phyloP scores from a whole-genome alignment of 495 filamentous ascomycete genomes.

The Trypethelium eluteriae region DNA sequence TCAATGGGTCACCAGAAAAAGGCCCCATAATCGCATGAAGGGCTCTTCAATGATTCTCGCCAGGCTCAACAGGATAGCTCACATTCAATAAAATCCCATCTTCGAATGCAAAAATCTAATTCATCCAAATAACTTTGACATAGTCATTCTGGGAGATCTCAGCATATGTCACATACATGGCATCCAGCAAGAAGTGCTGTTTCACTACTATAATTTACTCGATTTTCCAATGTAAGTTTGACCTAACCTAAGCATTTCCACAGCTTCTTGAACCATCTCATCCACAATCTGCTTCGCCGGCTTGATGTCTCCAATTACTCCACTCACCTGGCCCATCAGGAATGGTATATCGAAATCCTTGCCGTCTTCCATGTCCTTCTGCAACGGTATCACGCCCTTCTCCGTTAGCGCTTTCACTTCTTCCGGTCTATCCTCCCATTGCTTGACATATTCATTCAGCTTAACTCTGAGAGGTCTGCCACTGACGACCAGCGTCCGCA shows the following conservation, averaged over 20 bases:
- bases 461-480: constrained; percentile 72
- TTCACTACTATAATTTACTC: constrained; percentile 38
- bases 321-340: constrained; percentile 91
- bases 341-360: constrained; percentile 75
- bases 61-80: too few relatives aligned
- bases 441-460: constrained; percentile 71
- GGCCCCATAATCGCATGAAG: constrained; percentile 1
- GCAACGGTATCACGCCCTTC: constrained; percentile 67
- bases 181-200: too few relatives aligned
- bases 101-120: too few relatives aligned
- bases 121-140: too few relatives aligned
- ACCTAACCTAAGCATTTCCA: constrained; percentile 56
- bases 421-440: constrained; percentile 66
- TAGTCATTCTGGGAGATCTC: too few relatives aligned
- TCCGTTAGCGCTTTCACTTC: constrained; percentile 65
- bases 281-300: constrained; percentile 74
- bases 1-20: constrained; percentile 16
- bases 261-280: constrained; percentile 78
- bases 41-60: not conserved
- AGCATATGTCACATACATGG: too few relatives aligned
- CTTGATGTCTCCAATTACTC: constrained; percentile 61
- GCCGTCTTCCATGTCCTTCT: constrained; percentile 69
- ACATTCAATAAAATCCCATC: too few relatives aligned
- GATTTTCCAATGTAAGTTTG: constrained; percentile 39
- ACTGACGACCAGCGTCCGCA: constrained; percentile 67